A percentile compares a stretch with the other conserved stretches of the same genome.
Evolutionary conservation across 2,329 filamentous ascomycete genomes (phyloP).

Genomic region (Hypoxylon sp.): DNA sequence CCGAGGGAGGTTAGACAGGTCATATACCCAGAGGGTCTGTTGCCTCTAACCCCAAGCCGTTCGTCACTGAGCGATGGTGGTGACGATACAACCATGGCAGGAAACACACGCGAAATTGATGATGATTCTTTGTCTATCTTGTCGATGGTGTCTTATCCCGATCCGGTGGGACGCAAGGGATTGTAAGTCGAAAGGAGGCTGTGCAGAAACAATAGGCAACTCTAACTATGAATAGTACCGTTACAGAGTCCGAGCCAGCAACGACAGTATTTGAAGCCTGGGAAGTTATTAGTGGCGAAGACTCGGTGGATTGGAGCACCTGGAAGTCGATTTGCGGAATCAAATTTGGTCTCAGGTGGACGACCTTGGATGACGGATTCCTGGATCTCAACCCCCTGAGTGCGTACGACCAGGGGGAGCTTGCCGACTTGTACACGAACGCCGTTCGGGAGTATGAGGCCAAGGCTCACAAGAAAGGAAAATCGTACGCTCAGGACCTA

Average conservation of each 20-base stretch:
- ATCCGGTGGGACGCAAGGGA: constrained; percentile 27
- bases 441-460: constrained; percentile 39
- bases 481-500: constrained; percentile 47
- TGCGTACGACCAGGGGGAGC: constrained; percentile 44
- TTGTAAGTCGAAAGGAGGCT: constrained; percentile 27
- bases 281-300: constrained; percentile 22
- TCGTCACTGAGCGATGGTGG: constrained; percentile 25
- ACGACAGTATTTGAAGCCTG: constrained; percentile 42
- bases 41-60: constrained; percentile 9
- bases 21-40: constrained; percentile 7
- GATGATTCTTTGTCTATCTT: constrained; percentile 31
- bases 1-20: constrained; percentile 14
- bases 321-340: constrained; percentile 46
- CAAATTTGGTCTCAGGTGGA: constrained; percentile 34
- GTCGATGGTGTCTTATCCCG: constrained; percentile 34
- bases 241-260: constrained; percentile 22
- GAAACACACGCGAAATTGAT: constrained; percentile 13
- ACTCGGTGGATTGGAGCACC: constrained; percentile 11
- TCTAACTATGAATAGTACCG: constrained; percentile 26
- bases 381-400: constrained; percentile 32
- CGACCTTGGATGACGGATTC: constrained; percentile 30
- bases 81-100: constrained; percentile 27
- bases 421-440: constrained; percentile 44
- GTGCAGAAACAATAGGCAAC: background rate
- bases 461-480: constrained; percentile 35